phyloP scores from a whole-genome alignment of 2,329 filamentous ascomycete genomes.

The Venturiaceae sp. region DNA sequence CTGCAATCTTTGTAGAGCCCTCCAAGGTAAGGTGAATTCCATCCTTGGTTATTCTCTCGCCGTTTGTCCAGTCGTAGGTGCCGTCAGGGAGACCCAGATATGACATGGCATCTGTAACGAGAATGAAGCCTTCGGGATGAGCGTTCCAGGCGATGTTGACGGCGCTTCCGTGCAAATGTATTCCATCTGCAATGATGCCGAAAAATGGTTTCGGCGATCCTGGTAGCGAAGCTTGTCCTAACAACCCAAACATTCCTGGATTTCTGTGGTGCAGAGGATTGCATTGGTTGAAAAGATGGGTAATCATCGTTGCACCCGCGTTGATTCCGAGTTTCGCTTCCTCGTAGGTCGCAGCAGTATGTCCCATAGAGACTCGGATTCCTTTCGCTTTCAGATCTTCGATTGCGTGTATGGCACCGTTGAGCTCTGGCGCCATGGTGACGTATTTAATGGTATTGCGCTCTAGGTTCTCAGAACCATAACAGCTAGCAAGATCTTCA shows the following conservation, averaged over 20 bases:
- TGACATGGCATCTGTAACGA: conserved; percentile 90
- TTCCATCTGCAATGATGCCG: conserved; percentile 82
- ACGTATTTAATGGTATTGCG: conserved; percentile 58
- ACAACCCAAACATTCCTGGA: conserved; percentile 78
- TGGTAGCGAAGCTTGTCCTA: conserved; percentile 41
- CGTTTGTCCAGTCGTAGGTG: conserved; percentile 76
- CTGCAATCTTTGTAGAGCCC: conserved; percentile 41
- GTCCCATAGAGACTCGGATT: conserved; percentile 73
- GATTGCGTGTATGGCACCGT: conserved; percentile 61
- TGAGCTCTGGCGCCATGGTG: conserved; percentile 72
- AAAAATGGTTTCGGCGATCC: conserved; percentile 57
- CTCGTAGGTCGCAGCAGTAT: conserved; percentile 82
- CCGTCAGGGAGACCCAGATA: conserved; percentile 78
- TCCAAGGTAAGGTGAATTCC: conserved; percentile 66
- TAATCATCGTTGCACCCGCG: conserved; percentile 81
- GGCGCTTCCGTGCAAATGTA: conserved; percentile 79
- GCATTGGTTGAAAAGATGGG: conserved; percentile 93
- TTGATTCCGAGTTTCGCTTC: conserved; percentile 61
- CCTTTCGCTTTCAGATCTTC: conserved; percentile 52
- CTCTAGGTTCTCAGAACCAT: conserved; percentile 60
- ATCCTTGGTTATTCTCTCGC: conserved; percentile 55
- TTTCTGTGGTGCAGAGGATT: conserved; percentile 82
- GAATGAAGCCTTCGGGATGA: conserved; percentile 73
- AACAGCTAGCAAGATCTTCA: conserved; percentile 57
- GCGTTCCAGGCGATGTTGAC: conserved; percentile 85